These are phyloP conservation scores for Millerozyma acaciae DNA, from an alignment of 805 yeast genomes.

Conservation along the genomic window DNA sequence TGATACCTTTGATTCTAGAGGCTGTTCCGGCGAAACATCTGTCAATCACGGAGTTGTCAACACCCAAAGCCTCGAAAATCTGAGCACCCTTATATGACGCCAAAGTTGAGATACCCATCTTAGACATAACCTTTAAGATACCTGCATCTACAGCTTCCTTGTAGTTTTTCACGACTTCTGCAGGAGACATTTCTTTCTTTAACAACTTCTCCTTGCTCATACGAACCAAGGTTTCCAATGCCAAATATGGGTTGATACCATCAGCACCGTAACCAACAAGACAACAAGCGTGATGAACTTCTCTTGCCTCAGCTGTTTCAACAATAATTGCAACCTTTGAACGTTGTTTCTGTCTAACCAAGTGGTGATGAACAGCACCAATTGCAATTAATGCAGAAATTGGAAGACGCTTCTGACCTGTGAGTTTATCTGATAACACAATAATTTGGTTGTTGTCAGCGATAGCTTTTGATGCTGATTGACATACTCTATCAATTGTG, in stretches of 20 bases:
- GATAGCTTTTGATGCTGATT: slow-evolving; percentile 82
- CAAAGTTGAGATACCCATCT: slow-evolving; percentile 98
- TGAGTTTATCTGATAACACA: slow-evolving; percentile 67
- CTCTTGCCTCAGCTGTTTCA: slow-evolving; percentile 96
- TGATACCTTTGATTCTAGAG: slow-evolving; percentile 91
- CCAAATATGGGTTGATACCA: slow-evolving; percentile 91
- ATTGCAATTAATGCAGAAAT: slow-evolving; percentile 87
- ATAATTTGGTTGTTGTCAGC: slow-evolving; percentile 70
- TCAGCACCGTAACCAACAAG: slow-evolving; percentile 97
- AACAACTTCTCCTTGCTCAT: slow-evolving; percentile 79
- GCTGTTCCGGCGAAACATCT: slow-evolving; percentile 97
- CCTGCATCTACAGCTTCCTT: slow-evolving; percentile 86
- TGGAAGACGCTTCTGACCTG: slow-evolving; percentile 63
- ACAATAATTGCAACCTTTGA: slow-evolving; percentile 88
- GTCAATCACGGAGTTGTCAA: slow-evolving; percentile 92
- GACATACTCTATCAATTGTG: slow-evolving; percentile 83
- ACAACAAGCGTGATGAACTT: slow-evolving; percentile 94
- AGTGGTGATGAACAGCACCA: slow-evolving; percentile 95
- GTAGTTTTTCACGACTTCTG: slow-evolving; percentile 68
- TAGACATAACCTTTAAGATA: slow-evolving; percentile 94
- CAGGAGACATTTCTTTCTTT: slow-evolving; percentile 50
- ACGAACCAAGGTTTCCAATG: slow-evolving; percentile 81
- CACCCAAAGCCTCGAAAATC: slow-evolving; percentile 94
- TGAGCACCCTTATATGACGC: slow-evolving; percentile 99
- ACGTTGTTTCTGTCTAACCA: slow-evolving; percentile 93